phyloP scores from a whole-genome alignment of 202 grass and related monocot species.

The Setaria italica region DNA sequence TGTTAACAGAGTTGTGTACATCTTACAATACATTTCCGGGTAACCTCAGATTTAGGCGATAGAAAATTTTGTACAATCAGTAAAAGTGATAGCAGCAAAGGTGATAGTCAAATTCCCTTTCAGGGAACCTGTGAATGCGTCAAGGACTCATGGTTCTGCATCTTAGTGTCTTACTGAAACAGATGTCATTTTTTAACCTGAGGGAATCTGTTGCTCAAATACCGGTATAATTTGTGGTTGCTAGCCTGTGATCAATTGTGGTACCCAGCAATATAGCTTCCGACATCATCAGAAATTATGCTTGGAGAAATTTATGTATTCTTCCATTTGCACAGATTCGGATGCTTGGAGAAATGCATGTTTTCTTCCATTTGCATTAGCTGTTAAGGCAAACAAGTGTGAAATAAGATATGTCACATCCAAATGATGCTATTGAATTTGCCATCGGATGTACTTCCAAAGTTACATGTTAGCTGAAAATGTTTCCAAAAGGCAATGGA shows the following conservation, averaged over 20 bases:
- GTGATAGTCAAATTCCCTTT: slow-evolving; percentile 22
- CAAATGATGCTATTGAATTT: not conserved
- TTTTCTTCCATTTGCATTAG: not conserved
- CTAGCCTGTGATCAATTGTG: not conserved
- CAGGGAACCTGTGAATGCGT: slow-evolving; percentile 23
- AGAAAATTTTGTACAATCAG: slow-evolving; percentile 35
- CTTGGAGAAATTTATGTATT: not conserved
- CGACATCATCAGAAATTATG: not conserved
- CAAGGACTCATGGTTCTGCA: slow-evolving; percentile 8
- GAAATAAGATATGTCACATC: not conserved
- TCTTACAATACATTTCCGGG: slow-evolving; percentile 20
- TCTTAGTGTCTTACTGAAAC: slow-evolving; percentile 8
- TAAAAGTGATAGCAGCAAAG: not conserved
- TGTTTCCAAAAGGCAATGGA: not conserved
- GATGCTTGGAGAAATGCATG: not conserved
- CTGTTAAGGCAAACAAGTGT: not conserved
- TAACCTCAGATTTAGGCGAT: slow-evolving; percentile 17
- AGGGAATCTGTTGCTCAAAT: not conserved
- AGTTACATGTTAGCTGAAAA: not conserved
- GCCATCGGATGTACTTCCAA: not conserved
- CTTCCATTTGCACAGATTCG: not conserved
- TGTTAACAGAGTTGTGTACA: slow-evolving; percentile 18
- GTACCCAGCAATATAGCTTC: not conserved
- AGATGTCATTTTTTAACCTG: not conserved
- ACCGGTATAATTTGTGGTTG: not conserved